Evolutionary conservation across 257 asterid genomes (phyloP).

Genomic region (Gynochthodes officinalis): DNA sequence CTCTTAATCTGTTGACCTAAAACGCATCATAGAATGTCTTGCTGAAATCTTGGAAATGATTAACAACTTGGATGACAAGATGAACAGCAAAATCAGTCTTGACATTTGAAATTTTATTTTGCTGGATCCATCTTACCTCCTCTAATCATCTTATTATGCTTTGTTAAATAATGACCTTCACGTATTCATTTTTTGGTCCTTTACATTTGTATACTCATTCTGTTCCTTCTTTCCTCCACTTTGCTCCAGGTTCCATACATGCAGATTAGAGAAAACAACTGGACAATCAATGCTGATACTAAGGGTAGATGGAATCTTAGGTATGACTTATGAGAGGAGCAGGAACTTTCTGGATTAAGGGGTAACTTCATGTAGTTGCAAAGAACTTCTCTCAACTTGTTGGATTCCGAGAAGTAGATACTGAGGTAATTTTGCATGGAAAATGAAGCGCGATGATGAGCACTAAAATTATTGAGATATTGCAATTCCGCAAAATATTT

Average conservation of each 20-base stretch:
- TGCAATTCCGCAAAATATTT: not conserved
- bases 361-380: constrained; percentile 7
- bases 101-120: not conserved
- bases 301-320: constrained; percentile 69
- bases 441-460: constrained; percentile 3
- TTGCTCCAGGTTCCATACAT: constrained; percentile 56
- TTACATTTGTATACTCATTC: not conserved
- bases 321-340: constrained; percentile 46
- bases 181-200: no score
- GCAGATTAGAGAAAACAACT: constrained; percentile 79
- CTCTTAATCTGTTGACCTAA: not conserved
- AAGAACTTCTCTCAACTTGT: not conserved
- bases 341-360: not conserved
- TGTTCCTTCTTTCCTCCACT: not conserved
- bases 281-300: constrained; percentile 64
- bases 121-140: not conserved
- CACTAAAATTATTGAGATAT: not conserved
- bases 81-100: not conserved
- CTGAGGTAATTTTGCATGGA: not conserved
- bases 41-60: not conserved
- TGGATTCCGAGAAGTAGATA: constrained; percentile 1
- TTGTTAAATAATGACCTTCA: not conserved
- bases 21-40: not conserved
- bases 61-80: not conserved
- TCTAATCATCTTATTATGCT: not conserved